Percentiles rank a stretch among this genome's conserved stretches.
Conservation (phyloP, 176 grass and related monocot genomes). For the Otatea glauca region DNA sequence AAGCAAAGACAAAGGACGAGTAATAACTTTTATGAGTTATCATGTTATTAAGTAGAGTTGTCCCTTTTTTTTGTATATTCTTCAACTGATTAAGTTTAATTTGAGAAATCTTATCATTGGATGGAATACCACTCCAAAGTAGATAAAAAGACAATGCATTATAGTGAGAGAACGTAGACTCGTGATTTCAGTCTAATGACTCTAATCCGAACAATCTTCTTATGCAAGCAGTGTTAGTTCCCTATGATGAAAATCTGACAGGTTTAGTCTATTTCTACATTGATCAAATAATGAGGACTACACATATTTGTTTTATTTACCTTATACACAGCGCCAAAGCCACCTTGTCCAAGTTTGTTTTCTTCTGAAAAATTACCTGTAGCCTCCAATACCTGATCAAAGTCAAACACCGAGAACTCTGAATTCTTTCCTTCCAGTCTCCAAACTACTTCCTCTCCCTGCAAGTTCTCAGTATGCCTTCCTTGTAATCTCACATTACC, state of each 20-base stretch:
- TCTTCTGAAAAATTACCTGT: conserved; percentile 49
- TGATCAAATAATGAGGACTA: too few relatives aligned
- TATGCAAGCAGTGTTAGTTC: background rate
- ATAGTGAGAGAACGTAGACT: too few relatives aligned
- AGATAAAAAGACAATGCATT: too few relatives aligned
- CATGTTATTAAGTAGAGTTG: background rate
- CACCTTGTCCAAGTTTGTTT: conserved; percentile 54
- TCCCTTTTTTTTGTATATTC: background rate
- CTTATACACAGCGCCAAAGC: conserved; percentile 61
- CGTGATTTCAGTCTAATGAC: too few relatives aligned
- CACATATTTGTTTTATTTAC: conserved; percentile 32
- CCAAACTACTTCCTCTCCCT: conserved; percentile 10
- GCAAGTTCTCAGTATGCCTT: background rate
- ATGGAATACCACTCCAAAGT: too few relatives aligned
- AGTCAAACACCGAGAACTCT: conserved; percentile 45
- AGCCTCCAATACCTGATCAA: conserved; percentile 37
- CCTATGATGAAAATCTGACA: background rate
- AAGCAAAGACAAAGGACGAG: background rate
- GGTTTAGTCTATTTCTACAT: background rate
- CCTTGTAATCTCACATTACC: background rate
- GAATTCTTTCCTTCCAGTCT: conserved; percentile 34
- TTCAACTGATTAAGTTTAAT: background rate
- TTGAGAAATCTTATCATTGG: too few relatives aligned
- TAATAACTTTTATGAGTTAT: background rate
- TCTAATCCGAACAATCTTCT: background rate